Evolutionary conservation across 2,329 filamentous ascomycete genomes (phyloP).

Genomic region (Aspergillus tubingensis): DNA sequence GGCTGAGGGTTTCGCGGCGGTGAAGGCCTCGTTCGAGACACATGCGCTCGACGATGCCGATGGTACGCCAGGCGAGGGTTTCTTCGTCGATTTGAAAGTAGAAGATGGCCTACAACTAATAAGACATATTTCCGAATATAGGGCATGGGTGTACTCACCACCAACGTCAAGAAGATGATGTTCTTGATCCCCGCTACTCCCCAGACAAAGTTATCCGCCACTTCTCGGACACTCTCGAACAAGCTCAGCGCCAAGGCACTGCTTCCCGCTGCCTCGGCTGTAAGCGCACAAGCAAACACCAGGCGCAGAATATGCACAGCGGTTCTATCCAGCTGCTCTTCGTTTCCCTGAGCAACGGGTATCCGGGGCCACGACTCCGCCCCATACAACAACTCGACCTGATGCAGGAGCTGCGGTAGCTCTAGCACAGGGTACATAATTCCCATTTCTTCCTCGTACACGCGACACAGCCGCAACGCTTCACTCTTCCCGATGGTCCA

Average conservation of each 20-base stretch:
- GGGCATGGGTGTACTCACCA: slow-evolving; percentile 24
- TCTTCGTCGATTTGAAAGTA: slow-evolving; percentile 86
- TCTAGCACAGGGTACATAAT: slow-evolving; percentile 86
- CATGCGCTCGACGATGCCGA: slow-evolving; percentile 77
- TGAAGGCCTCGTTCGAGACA: slow-evolving; percentile 83
- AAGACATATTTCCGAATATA: neutral
- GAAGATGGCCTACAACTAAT: slow-evolving; percentile 61
- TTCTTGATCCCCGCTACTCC: slow-evolving; percentile 60
- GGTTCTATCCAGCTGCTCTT: slow-evolving; percentile 52
- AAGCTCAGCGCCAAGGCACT: slow-evolving; percentile 72
- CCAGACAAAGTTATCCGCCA: slow-evolving; percentile 65
- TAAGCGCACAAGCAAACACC: slow-evolving; percentile 74
- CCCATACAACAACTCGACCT: slow-evolving; percentile 65
- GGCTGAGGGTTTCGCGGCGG: slow-evolving; percentile 69
- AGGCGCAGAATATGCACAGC: slow-evolving; percentile 75
- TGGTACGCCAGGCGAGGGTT: slow-evolving; percentile 81
- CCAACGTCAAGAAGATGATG: slow-evolving; percentile 59
- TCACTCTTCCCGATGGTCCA: slow-evolving; percentile 75
- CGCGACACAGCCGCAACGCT: slow-evolving; percentile 71
- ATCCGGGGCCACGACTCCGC: slow-evolving; percentile 9
- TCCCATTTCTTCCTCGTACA: slow-evolving; percentile 86
- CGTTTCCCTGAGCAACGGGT: slow-evolving; percentile 34
- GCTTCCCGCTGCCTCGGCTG: slow-evolving; percentile 75
- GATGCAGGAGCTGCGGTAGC: slow-evolving; percentile 66
- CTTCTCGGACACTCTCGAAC: slow-evolving; percentile 73